Percentiles rank a stretch among this genome's conserved stretches.
Conservation (phyloP, 2,329 filamentous ascomycete genomes). For the Sarocladium kiliense region DNA sequence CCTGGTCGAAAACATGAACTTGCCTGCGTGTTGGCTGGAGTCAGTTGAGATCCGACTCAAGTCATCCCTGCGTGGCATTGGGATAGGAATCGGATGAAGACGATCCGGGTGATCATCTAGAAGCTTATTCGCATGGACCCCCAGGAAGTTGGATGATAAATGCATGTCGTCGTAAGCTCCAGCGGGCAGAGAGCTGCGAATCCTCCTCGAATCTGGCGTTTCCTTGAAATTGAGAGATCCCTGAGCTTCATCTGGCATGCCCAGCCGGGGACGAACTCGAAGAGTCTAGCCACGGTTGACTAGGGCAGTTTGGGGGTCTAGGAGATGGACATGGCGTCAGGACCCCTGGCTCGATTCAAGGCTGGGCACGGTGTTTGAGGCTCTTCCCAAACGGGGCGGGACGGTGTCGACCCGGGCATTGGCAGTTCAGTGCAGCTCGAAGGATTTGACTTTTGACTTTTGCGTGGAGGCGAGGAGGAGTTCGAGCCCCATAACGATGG, state of each 20-base stretch:
- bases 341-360: not conserved
- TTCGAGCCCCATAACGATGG: not conserved
- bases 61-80: not conserved
- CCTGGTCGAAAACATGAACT: not conserved
- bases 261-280: not conserved
- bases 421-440: not conserved
- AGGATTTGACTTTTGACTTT: too few species aligned
- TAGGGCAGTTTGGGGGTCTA: constrained; percentile 1
- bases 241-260: not conserved
- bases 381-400: constrained; percentile 6
- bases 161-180: not conserved
- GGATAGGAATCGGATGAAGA: not conserved
- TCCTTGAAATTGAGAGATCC: too few species aligned
- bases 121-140: not conserved
- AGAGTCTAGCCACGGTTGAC: too few species aligned
- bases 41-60: not conserved
- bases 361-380: not conserved
- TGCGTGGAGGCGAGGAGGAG: too few species aligned
- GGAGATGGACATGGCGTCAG: not conserved
- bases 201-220: too few species aligned
- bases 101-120: constrained; percentile 1
- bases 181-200: not conserved
- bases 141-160: not conserved
- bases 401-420: not conserved
- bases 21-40: not conserved